These are phyloP conservation scores for Candida sp. DNA, from an alignment of 1,139 yeast species.

Conservation along the genomic window DNA sequence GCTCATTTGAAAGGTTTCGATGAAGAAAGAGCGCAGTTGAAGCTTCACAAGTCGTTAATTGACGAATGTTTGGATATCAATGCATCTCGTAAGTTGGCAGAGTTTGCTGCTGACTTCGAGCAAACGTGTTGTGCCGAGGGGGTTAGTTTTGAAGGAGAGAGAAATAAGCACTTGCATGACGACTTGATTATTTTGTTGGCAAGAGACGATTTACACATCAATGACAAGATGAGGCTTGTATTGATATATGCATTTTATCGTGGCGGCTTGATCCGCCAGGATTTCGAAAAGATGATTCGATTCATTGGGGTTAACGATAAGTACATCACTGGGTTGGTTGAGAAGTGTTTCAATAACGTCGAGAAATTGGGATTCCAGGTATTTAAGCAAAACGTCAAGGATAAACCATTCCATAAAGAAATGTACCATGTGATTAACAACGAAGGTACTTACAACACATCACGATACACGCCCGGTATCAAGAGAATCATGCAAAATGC, in stretches of 20 bases:
- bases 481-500: constrained; percentile 59
- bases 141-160: constrained; percentile 69
- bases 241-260: constrained; percentile 80
- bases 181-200: constrained; percentile 64
- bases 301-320: constrained; percentile 69
- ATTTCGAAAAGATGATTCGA: constrained; percentile 68
- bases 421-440: constrained; percentile 70
- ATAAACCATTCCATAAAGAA: constrained; percentile 43
- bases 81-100: constrained; percentile 58
- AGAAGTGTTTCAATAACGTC: constrained; percentile 65
- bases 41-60: constrained; percentile 62
- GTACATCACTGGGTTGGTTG: constrained; percentile 53
- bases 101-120: constrained; percentile 67
- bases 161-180: constrained; percentile 67
- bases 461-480: constrained; percentile 77
- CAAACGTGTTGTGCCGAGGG: constrained; percentile 83
- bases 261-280: constrained; percentile 82
- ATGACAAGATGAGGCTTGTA: constrained; percentile 80
- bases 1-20: constrained; percentile 74
- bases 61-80: constrained; percentile 61
- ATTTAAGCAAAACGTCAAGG: constrained; percentile 52
- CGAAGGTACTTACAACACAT: constrained; percentile 70
- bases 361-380: constrained; percentile 69
- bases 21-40: constrained; percentile 63
- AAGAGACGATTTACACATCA: constrained; percentile 51